Base-by-base conservation (phyloP, 495 filamentous ascomycete genomes). In the Lasiosphaeris hirsuta region DNA sequence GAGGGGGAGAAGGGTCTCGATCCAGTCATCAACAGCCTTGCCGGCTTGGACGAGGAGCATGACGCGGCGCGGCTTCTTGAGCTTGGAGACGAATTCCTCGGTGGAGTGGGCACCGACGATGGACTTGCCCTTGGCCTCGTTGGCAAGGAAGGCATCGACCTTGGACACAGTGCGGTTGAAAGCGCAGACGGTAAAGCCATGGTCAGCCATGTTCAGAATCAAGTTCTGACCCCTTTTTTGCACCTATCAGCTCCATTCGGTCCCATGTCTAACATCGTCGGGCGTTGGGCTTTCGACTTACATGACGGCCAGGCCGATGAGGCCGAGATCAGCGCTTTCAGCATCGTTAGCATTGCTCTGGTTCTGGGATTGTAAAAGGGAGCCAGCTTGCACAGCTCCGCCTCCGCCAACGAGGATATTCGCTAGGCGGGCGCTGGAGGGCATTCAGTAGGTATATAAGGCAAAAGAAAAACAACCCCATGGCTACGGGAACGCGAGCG, bases 301-400 rank as follows among this genome's bases (percentile, higher is more conserved):
- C 94, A 98, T 97, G 70, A 98, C 93, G 77, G 95, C 94, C 82
- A 98, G 84, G 87, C 94, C 94, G 77, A 98, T 97, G 72, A 98
- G 91, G 84, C 94, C 94, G 80, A 98, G 92, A 87, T 98, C 88
- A 81, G 81, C 84, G 71, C 81, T 84, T 77, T 62, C 58, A 65
- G 58, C 69, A 70, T 65, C 54, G 71, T 82, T 73, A 82, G 78
- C 73, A 81, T 73, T 64, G 36, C 66, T 69, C 49, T 63, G 44
- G 52, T 54, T 62, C 58, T 62, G 52, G 51, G 66, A 59, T 56
- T 61, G 62, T 34, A 43, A 61, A 38, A 51, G 57, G 54, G 68
- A 71, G 61, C 60, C 72, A 70, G 75, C 67, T 64, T 69, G 64
- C 70, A 65, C 67, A 67, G 70, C 74, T 60, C 76, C 78, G 23